Base-by-base conservation (phyloP, 805 yeast species). In the Kazachstania viticola region DNA sequence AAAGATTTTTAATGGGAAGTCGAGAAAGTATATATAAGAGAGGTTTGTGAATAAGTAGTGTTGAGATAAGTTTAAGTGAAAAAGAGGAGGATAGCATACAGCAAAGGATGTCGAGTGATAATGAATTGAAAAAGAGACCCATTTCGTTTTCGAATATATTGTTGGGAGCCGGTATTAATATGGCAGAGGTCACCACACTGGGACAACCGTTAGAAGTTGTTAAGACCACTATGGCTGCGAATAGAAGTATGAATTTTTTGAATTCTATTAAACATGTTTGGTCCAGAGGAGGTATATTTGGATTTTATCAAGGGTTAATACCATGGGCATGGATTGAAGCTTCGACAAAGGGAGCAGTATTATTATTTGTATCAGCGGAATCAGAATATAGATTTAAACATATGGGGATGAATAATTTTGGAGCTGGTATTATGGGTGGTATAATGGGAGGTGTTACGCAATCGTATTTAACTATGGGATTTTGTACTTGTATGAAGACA, bases 251-350 rank as follows among this genome's bases (percentile, higher is more conserved):
- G 38, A 55, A 75, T 2, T 62, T 91, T 40, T 44, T 72, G 9
- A 75, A 75, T 44, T 82, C 95, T 17, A 67, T 77, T 32, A 68
- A 68, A 36, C 67, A 74, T 25, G 87, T 91, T 39, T 84, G 94
- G 91, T 69, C 91, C 12, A 75, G 98, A 50, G 98, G 98, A 43
- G 98, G 98, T 32, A 48, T 79, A 13, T 54, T 72, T 18, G 98
- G 97, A 0, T 91, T 87, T 63, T 91, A 87, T 62, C 98, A 91
- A 60, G 98, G 98, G 21, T 68, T 91, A 54, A 87, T 88, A 42
- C 98, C 98, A 29, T 91, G 98, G 98, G 98, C 97, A 5, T 87
- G 97, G 96, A 81, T 91, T 46, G 98, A 88, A 61, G 98, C 95
- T 8, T 81, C 95, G n/a, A 91, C 98, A 23, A 91, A 91, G 59